These are phyloP conservation scores for Sclerotinia glacialis DNA, from an alignment of 2,329 filamentous ascomycete genomes.

Conservation along the genomic window DNA sequence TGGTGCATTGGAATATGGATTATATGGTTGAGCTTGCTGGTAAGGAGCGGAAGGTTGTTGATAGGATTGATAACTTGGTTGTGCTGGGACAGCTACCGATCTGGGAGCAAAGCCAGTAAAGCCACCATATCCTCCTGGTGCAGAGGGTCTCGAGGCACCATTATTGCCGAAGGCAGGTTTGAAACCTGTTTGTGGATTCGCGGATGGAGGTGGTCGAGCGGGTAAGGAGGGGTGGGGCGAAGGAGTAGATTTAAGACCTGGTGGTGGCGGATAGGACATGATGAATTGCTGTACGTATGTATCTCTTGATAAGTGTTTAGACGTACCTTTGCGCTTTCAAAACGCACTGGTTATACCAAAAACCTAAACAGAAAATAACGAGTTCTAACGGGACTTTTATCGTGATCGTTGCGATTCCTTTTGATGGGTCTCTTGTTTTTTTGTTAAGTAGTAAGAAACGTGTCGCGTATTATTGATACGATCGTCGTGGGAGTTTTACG, in stretches of 20 bases:
- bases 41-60: slow-evolving; percentile 36
- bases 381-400: not conserved
- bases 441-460: not conserved
- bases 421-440: not conserved
- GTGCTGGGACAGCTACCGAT: slow-evolving; percentile 48
- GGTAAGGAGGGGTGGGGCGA: slow-evolving; percentile 64
- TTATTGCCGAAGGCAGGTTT: slow-evolving; percentile 31
- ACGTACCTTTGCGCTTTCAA: slow-evolving; percentile 41
- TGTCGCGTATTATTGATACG: not conserved
- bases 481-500: not conserved
- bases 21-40: slow-evolving; percentile 30
- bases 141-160: slow-evolving; percentile 30
- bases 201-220: slow-evolving; percentile 67
- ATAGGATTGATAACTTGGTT: slow-evolving; percentile 30
- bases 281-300: slow-evolving; percentile 50
- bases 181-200: slow-evolving; percentile 27
- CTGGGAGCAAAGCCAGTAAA: slow-evolving; percentile 60
- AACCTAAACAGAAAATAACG: not conserved
- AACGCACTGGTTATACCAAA: slow-evolving; percentile 28
- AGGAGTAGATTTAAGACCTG: slow-evolving; percentile 59
- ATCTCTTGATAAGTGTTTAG: slow-evolving; percentile 35
- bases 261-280: slow-evolving; percentile 86
- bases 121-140: slow-evolving; percentile 35
- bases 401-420: not conserved
- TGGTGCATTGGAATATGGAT: slow-evolving; percentile 29